Evolutionary conservation across 1,139 yeast species (phyloP), one percentile per base, ranked within the genome.

Genomic region (Sugiyamaella pinicola): DNA sequence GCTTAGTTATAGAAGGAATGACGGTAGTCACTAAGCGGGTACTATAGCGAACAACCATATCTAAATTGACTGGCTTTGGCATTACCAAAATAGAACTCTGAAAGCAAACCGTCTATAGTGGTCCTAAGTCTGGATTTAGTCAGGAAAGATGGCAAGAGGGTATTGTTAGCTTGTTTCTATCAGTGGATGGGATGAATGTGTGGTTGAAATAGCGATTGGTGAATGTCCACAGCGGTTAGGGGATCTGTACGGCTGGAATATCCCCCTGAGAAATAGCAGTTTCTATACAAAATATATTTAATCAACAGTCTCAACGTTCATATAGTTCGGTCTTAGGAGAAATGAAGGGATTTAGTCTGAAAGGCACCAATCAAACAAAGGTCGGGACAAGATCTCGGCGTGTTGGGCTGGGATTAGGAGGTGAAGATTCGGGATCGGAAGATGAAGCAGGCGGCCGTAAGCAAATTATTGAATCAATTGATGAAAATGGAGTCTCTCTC

Each of bases 361-460:
- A 51, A n/a, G 15, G 45, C 10, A 37, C 38, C 40, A n/a, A 41
- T 34, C 26, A 37, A 17, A 17, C 33, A 34, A 37, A 37, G 17
- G 15, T 29, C 1, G 17, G 26, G n/a, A n/a, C 49, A 8, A 26
- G 22, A 17, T 22, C 15, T 12, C 24, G 34, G 13, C 19, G 33
- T 17, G 33, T 41, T 42, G 53, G 40, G 10, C 22, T 49, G 3
- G 35, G 45, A 12, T 28, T 33, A 21, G 44, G 41, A 13, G 48
- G 45, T 21, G 42, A 24, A 5, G 49, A 47, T 1, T 46, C 55
- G 12, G 74, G 68, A 39, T 77, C 72, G 9, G 77, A 69, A 24
- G 70, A 65, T 2, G 71, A 68, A 6, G n/a, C n/a, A n/a, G n/a
- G n/a, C n/a, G 54, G 54, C n/a, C 17, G 15, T 10, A 42, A 42